Percentiles rank a stretch among this genome's conserved stretches.
Evolutionary conservation across 768 basidiomycete genomes (phyloP).

Genomic region (Rhizopogon roseolus): DNA sequence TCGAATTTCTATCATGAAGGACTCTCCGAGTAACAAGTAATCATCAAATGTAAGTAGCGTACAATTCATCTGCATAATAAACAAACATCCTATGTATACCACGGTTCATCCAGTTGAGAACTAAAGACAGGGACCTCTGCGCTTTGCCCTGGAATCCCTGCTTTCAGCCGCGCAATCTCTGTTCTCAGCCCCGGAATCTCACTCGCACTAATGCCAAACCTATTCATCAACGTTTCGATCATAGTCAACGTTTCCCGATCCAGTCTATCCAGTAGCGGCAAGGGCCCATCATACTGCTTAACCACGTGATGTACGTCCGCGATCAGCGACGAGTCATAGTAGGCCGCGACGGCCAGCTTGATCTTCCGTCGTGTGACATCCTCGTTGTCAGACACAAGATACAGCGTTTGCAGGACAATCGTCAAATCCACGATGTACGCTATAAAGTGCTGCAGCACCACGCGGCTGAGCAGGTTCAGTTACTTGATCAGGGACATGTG

Average conservation of each 20-base stretch:
- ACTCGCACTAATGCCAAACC: background rate
- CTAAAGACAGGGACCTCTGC: too few relatives aligned
- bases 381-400: background rate
- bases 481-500: background rate
- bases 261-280: background rate
- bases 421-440: slow-evolving; percentile 21
- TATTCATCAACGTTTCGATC: background rate
- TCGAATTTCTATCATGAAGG: too few relatives aligned
- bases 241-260: background rate
- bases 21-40: too few relatives aligned
- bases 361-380: background rate
- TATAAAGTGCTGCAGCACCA: slow-evolving; percentile 13
- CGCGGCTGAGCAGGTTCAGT: background rate
- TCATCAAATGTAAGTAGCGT: too few relatives aligned
- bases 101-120: background rate
- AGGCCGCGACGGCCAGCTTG: background rate
- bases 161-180: too few relatives aligned
- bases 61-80: background rate
- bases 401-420: slow-evolving; percentile 18
- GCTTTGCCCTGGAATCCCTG: too few relatives aligned
- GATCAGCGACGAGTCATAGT: background rate
- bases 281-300: background rate
- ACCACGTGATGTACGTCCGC: fast-evolving
- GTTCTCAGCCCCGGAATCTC: background rate
- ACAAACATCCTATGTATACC: background rate